Evolutionary conservation across 306 rosid genomes (phyloP).

Genomic region (Citrullus colocynthis): DNA sequence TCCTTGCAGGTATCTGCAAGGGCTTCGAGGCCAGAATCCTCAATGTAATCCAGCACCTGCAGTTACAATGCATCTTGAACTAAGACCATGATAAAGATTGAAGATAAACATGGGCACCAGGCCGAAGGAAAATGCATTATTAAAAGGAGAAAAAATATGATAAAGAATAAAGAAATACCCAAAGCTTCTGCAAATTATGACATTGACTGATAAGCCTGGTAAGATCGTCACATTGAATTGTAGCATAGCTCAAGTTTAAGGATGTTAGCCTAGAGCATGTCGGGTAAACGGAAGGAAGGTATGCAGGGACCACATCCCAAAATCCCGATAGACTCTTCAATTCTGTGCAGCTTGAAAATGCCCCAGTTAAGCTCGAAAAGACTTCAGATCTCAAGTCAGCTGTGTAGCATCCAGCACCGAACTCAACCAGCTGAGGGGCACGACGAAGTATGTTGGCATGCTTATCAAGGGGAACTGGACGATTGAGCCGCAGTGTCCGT

Average conservation of each 20-base stretch:
- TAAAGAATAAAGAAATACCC: conserved; percentile 41
- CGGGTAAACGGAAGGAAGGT: conserved; percentile 61
- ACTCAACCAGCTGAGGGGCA: conserved; percentile 66
- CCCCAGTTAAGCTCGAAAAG: conserved; percentile 35
- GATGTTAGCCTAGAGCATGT: conserved; percentile 54
- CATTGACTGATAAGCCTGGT: conserved; percentile 68
- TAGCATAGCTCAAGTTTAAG: conserved; percentile 67
- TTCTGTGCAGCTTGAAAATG: conserved; percentile 46
- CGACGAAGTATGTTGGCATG: conserved; percentile 45
- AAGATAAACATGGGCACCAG: not conserved
- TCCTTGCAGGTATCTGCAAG: conserved; percentile 81
- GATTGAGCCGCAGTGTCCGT: conserved; percentile 74
- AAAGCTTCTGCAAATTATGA: conserved; percentile 55
- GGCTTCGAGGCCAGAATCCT: conserved; percentile 71
- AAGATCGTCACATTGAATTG: conserved; percentile 54
- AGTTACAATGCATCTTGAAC: conserved; percentile 5
- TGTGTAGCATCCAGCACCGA: conserved; percentile 69
- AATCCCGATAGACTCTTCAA: conserved; percentile 66
- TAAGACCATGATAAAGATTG: not conserved
- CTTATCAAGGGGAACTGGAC: conserved; percentile 67
- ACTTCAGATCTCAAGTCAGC: conserved; percentile 60
- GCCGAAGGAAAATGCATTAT: not conserved
- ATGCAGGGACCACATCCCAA: conserved; percentile 79
- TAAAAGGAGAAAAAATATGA: not conserved
- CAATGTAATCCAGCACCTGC: conserved; percentile 90